These are phyloP conservation scores for Pseudevernia furfuracea DNA, from an alignment of 495 filamentous ascomycete genomes.

Conservation along the genomic window DNA sequence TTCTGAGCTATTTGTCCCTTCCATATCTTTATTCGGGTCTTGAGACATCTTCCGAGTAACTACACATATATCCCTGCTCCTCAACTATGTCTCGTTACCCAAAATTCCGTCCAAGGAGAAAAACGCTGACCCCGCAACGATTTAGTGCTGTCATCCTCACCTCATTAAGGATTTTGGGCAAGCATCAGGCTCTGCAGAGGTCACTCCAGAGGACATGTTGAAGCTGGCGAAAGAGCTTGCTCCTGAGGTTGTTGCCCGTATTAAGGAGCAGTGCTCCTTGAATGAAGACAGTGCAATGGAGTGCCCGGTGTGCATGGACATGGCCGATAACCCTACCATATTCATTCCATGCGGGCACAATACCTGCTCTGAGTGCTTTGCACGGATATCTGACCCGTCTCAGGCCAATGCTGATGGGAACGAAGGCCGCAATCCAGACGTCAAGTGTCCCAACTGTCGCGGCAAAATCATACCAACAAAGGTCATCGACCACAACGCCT, in stretches of 20 bases:
- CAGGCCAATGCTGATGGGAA: conserved; percentile 48
- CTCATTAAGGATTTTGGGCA: conserved; percentile 69
- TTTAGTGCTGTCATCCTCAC: conserved; percentile 74
- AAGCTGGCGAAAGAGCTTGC: conserved; percentile 58
- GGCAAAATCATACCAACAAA: conserved; percentile 54
- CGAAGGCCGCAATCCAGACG: conserved; percentile 32
- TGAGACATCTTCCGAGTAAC: background rate
- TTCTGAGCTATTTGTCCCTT: background rate
- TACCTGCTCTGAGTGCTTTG: conserved; percentile 39
- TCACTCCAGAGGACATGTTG: conserved; percentile 50
- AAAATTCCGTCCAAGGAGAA: background rate
- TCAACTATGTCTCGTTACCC: background rate
- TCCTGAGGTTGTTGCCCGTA: conserved; percentile 54
- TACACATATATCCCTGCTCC: background rate
- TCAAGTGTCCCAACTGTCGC: conserved; percentile 73
- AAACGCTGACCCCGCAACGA: background rate
- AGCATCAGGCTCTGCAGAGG: conserved; percentile 40
- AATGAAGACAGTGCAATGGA: conserved; percentile 49
- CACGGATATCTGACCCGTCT: conserved; percentile 58
- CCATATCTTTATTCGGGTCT: background rate
- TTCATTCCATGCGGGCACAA: conserved; percentile 30
- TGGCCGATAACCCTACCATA: conserved; percentile 64
- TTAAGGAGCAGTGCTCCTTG: conserved; percentile 46
- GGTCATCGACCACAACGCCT: conserved; percentile 64
- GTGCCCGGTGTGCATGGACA: conserved; percentile 80